Evolutionary conservation across 345 rosid species (phyloP).

Genomic region (Arabis alpina): DNA sequence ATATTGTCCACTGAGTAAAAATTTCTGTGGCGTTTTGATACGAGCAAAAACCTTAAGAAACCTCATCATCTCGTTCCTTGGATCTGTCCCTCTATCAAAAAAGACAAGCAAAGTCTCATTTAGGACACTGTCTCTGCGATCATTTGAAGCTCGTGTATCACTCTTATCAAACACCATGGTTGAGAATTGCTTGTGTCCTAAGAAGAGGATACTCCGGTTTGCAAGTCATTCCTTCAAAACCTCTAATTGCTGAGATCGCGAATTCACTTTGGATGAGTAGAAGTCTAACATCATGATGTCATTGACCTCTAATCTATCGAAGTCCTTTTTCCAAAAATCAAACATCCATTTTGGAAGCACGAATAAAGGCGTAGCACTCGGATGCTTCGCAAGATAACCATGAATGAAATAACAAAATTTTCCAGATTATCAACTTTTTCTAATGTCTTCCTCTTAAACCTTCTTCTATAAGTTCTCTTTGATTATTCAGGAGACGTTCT

Average conservation of each 20-base stretch:
- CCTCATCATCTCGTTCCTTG: constrained; percentile 60
- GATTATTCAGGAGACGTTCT: too few relatives aligned
- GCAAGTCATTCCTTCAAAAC: constrained; percentile 60
- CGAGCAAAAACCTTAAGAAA: constrained; percentile 53
- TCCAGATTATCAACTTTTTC: too few relatives aligned
- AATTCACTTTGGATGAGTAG: constrained; percentile 49
- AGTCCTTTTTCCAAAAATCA: constrained; percentile 42
- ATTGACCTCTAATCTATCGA: too few relatives aligned
- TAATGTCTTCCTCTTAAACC: too few relatives aligned
- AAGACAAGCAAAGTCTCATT: constrained; percentile 53
- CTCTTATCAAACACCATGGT: constrained; percentile 51
- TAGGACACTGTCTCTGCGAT: constrained; percentile 60
- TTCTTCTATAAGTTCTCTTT: too few relatives aligned
- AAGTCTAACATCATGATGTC: constrained; percentile 50
- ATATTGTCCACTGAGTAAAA: constrained; percentile 64
- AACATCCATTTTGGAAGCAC: constrained; percentile 69
- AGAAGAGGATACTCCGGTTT: constrained; percentile 62
- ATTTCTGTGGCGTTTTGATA: constrained; percentile 64
- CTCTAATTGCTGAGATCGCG: constrained; percentile 66
- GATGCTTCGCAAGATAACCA: constrained; percentile 39
- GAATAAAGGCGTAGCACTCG: constrained; percentile 58
- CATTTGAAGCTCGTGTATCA: constrained; percentile 29
- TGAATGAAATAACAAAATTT: too few relatives aligned
- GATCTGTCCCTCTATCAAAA: constrained; percentile 62
- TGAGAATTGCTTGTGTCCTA: constrained; percentile 71